Evolutionary conservation across 2,329 filamentous ascomycete genomes (phyloP), one percentile per base, ranked within the genome.

Genomic region (Trichoderma pleuroti): DNA sequence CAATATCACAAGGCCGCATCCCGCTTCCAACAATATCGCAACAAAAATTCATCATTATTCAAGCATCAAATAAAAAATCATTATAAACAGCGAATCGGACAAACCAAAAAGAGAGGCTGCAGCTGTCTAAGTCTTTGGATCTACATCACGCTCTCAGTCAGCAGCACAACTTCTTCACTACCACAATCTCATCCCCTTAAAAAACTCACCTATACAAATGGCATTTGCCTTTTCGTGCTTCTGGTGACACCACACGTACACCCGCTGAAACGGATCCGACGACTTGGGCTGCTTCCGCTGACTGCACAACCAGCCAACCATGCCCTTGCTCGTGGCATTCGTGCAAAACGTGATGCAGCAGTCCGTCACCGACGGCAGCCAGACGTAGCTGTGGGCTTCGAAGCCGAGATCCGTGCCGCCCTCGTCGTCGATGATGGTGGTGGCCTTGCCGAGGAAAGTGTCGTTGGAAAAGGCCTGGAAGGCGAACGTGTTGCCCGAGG

Each of bases 381-480:
- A 76, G 16, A 75, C 72, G 68, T 76, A 76, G 70, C 75, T 76
- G 39, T 32, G 49, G 32, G 72, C 65, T 28, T 71, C 57, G 52
- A 75, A 74, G n/a, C 61, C 57, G 21, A 76, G 72, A 56, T 76
- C 72, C n/a, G 70, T 71, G 62, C 72, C 75, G 21, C 75, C 77
- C 59, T 78, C 75, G 5, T 76, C 65, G 12, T 26, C 32, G 49
- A 75, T 66, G 34, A 81, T 59, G 0, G 68, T n/a, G 5, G 79
- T 78, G 28, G 57, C 63, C 0, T 73, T 67, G 18, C 78, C 78
- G 2, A 16, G 32, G 70, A 75, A 80, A 52, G 77, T 73, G 3
- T 56, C 1, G 8, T 72, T 71, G 1, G 76, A 74, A 60, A 76
- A 81, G 9, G 71, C 79, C 65, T 81, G 80, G 75, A 81, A 81